Evolutionary conservation across 2,329 filamentous ascomycete genomes (phyloP).

Genomic region (Fusarium fujikuroi): DNA sequence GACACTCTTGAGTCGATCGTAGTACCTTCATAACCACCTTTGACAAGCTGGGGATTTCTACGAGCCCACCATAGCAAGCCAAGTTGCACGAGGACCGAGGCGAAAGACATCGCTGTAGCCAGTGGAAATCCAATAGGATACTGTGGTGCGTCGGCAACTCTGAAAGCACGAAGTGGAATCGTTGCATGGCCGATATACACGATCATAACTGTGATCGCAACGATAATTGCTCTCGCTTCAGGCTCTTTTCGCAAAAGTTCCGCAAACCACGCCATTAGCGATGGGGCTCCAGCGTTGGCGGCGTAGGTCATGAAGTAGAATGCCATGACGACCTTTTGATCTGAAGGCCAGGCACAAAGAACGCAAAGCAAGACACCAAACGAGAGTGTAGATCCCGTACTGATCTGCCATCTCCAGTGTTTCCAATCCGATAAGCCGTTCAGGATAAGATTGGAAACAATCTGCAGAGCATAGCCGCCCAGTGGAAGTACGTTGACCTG

Average conservation of each 20-base stretch:
- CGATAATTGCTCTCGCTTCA: constrained; percentile 50
- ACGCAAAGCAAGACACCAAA: constrained; percentile 49
- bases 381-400: constrained; percentile 43
- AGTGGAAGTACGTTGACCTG: constrained; percentile 48
- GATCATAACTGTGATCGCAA: constrained; percentile 52
- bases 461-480: constrained; percentile 49
- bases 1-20: constrained; percentile 15
- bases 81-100: constrained; percentile 48
- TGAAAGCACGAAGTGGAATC: constrained; percentile 51
- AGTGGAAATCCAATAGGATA: constrained; percentile 54
- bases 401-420: constrained; percentile 54
- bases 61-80: constrained; percentile 47
- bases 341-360: constrained; percentile 49
- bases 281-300: constrained; percentile 48
- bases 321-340: constrained; percentile 47
- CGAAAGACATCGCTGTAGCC: constrained; percentile 47
- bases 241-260: constrained; percentile 50
- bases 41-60: constrained; percentile 27
- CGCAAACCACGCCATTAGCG: constrained; percentile 52
- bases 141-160: constrained; percentile 48
- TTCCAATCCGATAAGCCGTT: constrained; percentile 53
- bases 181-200: constrained; percentile 54
- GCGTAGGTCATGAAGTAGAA: constrained; percentile 53
- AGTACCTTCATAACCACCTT: constrained; percentile 37
- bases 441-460: constrained; percentile 49